Percentiles rank a stretch among this genome's conserved stretches.
These are phyloP conservation scores for Leucocoprinus sp. DNA, from an alignment of 768 basidiomycete species.

Conservation along the genomic window DNA sequence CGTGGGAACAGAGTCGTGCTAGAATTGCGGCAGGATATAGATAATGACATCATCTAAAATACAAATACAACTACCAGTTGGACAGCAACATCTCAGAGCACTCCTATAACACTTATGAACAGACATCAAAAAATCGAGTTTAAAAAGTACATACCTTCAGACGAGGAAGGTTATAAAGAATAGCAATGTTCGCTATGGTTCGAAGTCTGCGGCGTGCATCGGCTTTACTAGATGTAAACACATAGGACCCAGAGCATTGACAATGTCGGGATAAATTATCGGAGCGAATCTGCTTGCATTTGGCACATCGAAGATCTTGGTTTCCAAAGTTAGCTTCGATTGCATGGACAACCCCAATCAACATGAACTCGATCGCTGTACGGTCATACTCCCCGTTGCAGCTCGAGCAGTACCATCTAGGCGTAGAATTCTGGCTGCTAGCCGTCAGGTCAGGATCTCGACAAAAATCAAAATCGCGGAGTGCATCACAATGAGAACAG, in stretches of 20 bases:
- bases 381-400: conserved; percentile 88
- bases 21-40: background rate
- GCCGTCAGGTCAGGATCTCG: conserved; percentile 81
- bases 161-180: conserved; percentile 58
- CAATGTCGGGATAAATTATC: conserved; percentile 84
- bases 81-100: conserved; percentile 35
- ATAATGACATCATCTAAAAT: background rate
- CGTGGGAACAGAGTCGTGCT: background rate
- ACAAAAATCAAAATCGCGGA: conserved; percentile 93
- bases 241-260: conserved; percentile 80
- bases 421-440: conserved; percentile 35
- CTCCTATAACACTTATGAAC: conserved; percentile 25
- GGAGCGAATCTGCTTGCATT: conserved; percentile 85
- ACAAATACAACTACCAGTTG: conserved; percentile 26
- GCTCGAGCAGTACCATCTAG: conserved; percentile 60
- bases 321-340: conserved; percentile 73
- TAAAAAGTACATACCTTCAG: conserved; percentile 44
- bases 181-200: conserved; percentile 79
- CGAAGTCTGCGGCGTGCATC: conserved; percentile 66
- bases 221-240: conserved; percentile 60
- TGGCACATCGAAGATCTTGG: conserved; percentile 83
- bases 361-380: conserved; percentile 74
- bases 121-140: background rate
- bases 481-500: conserved; percentile 76
- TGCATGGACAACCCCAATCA: conserved; percentile 68